Evolutionary conservation across 2,329 filamentous ascomycete species (phyloP).

Genomic region (Ilyonectria mors-panacis): DNA sequence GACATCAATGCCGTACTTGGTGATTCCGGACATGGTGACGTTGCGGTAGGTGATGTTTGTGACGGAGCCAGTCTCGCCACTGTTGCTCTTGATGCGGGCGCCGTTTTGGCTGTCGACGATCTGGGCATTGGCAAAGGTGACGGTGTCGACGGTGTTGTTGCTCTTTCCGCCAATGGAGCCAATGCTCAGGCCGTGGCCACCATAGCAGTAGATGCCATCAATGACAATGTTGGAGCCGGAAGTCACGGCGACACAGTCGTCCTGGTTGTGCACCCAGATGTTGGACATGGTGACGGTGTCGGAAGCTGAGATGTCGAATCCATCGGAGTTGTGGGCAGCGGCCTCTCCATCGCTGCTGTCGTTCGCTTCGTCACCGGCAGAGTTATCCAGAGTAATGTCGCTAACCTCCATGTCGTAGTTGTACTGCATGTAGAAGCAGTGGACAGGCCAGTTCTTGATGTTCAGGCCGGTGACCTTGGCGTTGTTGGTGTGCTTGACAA

Average conservation of each 20-base stretch:
- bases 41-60: conserved; percentile 57
- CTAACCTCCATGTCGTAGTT: conserved; percentile 51
- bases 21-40: conserved; percentile 57
- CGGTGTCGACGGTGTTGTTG: conserved; percentile 66
- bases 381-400: conserved; percentile 55
- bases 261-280: conserved; percentile 69
- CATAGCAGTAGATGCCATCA: conserved; percentile 57
- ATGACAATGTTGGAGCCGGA: conserved; percentile 62
- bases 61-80: conserved; percentile 59
- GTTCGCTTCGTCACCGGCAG: conserved; percentile 48
- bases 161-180: conserved; percentile 60
- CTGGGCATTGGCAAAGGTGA: conserved; percentile 62
- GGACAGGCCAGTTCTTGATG: conserved; percentile 56
- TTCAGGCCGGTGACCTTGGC: conserved; percentile 53
- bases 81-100: conserved; percentile 63
- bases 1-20: conserved; percentile 53
- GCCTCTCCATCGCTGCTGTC: conserved; percentile 29
- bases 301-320: conserved; percentile 67
- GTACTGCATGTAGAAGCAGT: conserved; percentile 55
- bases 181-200: conserved; percentile 57
- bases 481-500: conserved; percentile 55
- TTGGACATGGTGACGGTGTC: conserved; percentile 63
- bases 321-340: conserved; percentile 66
- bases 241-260: conserved; percentile 71
- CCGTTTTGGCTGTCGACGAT: conserved; percentile 67